Evolutionary conservation across 306 rosid species (phyloP), one percentile per base, ranked within the genome.

Genomic region (Betula pendula): DNA sequence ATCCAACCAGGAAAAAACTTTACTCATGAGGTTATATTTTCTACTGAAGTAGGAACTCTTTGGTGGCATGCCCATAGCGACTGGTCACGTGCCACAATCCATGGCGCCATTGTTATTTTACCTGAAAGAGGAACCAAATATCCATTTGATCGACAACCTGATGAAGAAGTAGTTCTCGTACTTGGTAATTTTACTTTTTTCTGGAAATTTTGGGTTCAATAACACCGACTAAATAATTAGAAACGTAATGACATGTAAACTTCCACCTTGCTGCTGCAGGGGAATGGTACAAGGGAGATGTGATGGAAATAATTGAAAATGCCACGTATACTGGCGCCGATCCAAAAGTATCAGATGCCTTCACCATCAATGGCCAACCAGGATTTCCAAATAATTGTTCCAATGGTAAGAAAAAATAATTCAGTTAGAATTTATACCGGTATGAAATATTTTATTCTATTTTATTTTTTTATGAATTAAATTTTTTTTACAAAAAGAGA

Each of bases 31-130:
- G 75, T 83, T 5, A 76, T 76, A 2, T 83, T 83, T 52, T 79
- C 87, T 0, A 16, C n/a, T 1, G 84, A 84, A 76, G 87, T 81
- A 84, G 82, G 87, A 27, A 84, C 87, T 9, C 16, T 84, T 1
- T 84, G 87, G 87, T 84, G 87, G 87, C 85, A 84, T 50, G 85
- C 87, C 4, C 87, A 84, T n/a, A 84, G 87, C 6, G 81, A 74
- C 2, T 84, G 87, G 87, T 3, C 81, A 8, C 81, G 87, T 0
- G 82, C 84, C 72, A 80, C 87, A 2, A 80, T 84, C 12, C 84
- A 84, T 9, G 87, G 85, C 1, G 60, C 82, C 6, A 81, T 81
- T 35, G 68, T 81, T 2, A 74, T 84, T 12, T 73, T 65, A n/a
- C 87, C 87, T 0, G 5, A 50, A 1, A 0, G 1, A 0, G 62